These are phyloP conservation scores for Blastocystis hominis DNA, from an alignment of 352 stramenopile species.

Conservation along the genomic window DNA sequence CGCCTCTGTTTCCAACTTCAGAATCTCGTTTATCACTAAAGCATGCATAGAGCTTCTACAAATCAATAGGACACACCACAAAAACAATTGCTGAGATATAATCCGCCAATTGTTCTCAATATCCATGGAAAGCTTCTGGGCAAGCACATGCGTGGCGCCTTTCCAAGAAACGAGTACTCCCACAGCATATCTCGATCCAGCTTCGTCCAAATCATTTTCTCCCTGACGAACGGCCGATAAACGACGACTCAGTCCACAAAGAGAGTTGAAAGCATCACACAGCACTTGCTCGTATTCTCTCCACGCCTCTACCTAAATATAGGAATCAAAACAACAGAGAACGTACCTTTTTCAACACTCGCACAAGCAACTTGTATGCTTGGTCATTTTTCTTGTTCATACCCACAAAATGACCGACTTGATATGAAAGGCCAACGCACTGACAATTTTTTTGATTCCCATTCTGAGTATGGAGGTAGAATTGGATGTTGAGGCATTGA, in stretches of 20 bases:
- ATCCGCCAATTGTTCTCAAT: constrained; percentile 41
- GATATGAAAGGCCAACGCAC: neutral
- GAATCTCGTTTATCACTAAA: constrained; percentile 14
- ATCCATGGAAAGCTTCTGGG: neutral
- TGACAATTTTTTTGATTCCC: neutral
- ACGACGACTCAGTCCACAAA: constrained; percentile 7
- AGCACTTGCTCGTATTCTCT: constrained; percentile 28
- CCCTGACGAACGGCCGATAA: neutral
- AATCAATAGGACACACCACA: neutral
- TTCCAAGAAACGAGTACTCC: neutral
- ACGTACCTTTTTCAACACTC: constrained; percentile 36
- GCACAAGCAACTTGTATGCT: constrained; percentile 14
- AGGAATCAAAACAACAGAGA: neutral
- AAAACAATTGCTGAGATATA: constrained; percentile 23
- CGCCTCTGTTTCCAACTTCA: constrained; percentile 10
- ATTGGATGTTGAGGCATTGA: constrained; percentile 18
- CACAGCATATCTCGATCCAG: neutral
- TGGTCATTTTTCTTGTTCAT: constrained; percentile 31
- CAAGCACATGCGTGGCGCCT: neutral
- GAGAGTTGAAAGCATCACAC: constrained; percentile 19
- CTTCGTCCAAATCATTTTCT: neutral
- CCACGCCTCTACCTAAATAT: constrained; percentile 23
- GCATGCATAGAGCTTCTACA: constrained; percentile 3
- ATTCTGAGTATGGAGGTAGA: constrained; percentile 27
- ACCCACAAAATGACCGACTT: neutral